phyloP scores from a whole-genome alignment of 2,329 filamentous ascomycete species.

The Periglandula ipomoeae region DNA sequence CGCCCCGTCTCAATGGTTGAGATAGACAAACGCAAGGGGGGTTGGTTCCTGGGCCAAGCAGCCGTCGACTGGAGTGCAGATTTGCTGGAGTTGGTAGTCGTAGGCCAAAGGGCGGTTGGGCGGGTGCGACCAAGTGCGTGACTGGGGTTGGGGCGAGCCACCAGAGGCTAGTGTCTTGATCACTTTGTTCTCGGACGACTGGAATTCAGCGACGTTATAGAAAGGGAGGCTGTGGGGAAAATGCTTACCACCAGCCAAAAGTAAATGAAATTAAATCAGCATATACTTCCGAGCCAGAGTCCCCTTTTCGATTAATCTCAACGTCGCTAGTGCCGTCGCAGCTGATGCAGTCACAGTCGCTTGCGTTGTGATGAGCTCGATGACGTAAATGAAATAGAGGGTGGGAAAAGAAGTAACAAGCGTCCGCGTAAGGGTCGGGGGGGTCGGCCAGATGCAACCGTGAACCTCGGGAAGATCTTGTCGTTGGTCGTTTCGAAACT shows the following conservation, averaged over 20 bases:
- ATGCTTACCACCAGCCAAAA: not conserved
- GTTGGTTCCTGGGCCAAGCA: not conserved
- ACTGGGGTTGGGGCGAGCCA: constrained; percentile 1
- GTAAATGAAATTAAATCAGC: not conserved
- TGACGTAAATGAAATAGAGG: not conserved
- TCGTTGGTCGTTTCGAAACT: not conserved
- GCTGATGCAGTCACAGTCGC: not conserved
- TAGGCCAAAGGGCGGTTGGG: not conserved
- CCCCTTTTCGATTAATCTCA: not conserved
- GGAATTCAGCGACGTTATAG: constrained; percentile 3
- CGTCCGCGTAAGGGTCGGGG: not conserved
- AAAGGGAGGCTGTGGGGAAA: constrained; percentile 2
- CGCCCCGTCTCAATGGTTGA: constrained; percentile 6
- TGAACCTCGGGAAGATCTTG: not conserved
- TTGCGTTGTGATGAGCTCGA: not conserved
- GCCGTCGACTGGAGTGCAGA: constrained; percentile 10
- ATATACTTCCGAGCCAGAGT: not conserved
- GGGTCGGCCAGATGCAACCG: not conserved
- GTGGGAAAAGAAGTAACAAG: not conserved
- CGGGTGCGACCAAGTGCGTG: constrained; percentile 3
- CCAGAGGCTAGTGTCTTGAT: not conserved
- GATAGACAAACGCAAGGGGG: constrained; percentile 8
- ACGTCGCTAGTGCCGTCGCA: not conserved
- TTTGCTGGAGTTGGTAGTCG: not conserved
- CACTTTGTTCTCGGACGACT: not conserved